phyloP scores from a whole-genome alignment of 805 yeast species.

The Wickerhamiella occidentalis region DNA sequence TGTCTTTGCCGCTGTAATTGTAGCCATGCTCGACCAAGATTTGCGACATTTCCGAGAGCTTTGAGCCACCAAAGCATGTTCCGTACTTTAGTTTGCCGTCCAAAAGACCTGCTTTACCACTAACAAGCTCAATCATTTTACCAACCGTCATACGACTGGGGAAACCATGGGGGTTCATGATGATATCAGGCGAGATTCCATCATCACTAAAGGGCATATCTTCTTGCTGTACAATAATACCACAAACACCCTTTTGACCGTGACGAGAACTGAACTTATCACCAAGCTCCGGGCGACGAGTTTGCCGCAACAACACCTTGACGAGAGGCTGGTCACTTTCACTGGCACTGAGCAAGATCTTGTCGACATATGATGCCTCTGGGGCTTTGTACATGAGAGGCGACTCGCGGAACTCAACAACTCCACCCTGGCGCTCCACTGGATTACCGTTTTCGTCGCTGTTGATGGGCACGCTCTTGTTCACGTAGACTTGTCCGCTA shows the following conservation, averaged over 20 bases:
- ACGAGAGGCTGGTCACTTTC: conserved; percentile 91
- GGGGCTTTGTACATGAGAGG: conserved; percentile 91
- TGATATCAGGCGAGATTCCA: conserved; percentile 88
- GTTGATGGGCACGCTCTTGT: conserved; percentile 75
- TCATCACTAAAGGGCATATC: conserved; percentile 91
- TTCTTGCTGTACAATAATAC: conserved; percentile 93
- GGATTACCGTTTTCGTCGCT: conserved; percentile 53
- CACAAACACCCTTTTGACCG: conserved; percentile 99
- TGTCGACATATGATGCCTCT: conserved; percentile 89
- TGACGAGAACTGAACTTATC: conserved; percentile 96
- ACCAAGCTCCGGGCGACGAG: conserved; percentile 94
- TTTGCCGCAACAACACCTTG: conserved; percentile 84
- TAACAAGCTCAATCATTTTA: conserved; percentile 89
- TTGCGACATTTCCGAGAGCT: conserved; percentile 86
- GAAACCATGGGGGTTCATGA: conserved; percentile 99
- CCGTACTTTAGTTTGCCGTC: conserved; percentile 89
- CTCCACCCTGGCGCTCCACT: conserved; percentile 27
- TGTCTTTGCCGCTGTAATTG: conserved; percentile 91
- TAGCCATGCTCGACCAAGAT: conserved; percentile 84
- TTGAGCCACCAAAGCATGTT: conserved; percentile 97
- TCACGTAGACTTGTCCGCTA: conserved; percentile 87
- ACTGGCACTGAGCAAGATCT: conserved; percentile 92
- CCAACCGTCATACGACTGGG: conserved; percentile 99
- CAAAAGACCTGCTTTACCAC: conserved; percentile 96
- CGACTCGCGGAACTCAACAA: conserved; percentile 68